Base-by-base conservation (phyloP, 352 stramenopile genomes). In the Globisporangium ultimum region DNA sequence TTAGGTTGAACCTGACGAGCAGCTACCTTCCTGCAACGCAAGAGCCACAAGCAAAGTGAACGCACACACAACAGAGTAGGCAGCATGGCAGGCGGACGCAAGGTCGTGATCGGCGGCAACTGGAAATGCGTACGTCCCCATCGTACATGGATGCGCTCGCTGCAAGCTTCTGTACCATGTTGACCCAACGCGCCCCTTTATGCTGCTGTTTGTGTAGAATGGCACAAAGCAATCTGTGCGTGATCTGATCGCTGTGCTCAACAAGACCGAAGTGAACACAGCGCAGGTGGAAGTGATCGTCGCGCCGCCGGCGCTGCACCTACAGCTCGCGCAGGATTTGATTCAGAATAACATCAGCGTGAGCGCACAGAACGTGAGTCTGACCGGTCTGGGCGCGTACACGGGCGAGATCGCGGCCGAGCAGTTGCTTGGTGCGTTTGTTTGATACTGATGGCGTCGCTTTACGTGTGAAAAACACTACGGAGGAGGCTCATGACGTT, bases 91-190 rank as follows among this genome's bases (percentile, higher is more conserved):
- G 58, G 45, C 48, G 50, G 53, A 72, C 24, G 91, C 50, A 96
- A 89, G 55, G 84, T 90, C 40, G 80, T 98, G 65, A 96, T 98
- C 65, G 88, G 84, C 41, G 93, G 93, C 60, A 98, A 98, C 76
- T 98, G 93, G 93, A 98, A 98, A 84, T 85, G 70, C 67, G 76
- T 86, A 78, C 90, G 71, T 96, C 84, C 38, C 81, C 78, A 76
- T 41, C 21, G 40, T 17, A 61, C 21, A 3, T 56, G 15, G 3
- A 17, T 48, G 17, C 40, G 10, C 13, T 4, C 10, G 48, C 24
- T 32, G 24, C 24, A 2, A 2, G 5, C n/a, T n/a, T 32, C 24
- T 32, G 24, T 32, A 32, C 5, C 24, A 32, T 32, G 24, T 32
- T 32, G 24, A 32, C 24, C 24, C 24, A 32, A 5, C 24, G 24